Base-by-base conservation (phyloP, 768 basidiomycete genomes). In the Macrolepiota fuliginosa region DNA sequence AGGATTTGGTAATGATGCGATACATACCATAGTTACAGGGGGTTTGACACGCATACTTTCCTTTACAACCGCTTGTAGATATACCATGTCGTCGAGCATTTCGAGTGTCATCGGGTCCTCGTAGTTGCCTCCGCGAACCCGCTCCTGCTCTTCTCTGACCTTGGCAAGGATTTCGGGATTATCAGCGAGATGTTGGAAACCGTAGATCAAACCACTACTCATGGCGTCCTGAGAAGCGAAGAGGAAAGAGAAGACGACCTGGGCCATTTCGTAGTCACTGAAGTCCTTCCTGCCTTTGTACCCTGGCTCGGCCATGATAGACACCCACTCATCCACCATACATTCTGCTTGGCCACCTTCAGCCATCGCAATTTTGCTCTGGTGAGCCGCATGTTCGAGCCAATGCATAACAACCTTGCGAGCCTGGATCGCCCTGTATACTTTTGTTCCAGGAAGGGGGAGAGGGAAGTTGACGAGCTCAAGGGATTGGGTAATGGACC, bases 401-500 rank as follows among this genome's bases (percentile, higher is more conserved):
- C 89, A 91, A 65, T 83, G 78, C 77, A 94, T 83, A 17, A 94
- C 92, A 49, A 81, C 78, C 72, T 96, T 97, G 71, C 96, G 88
- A 1, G 94, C 90, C 73, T 95, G 88, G 65, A 94, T 89, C 2
- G 96, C 97, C 66, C 87, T 91, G 76, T 91, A 98, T 58, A 98
- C 87, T 72, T 98, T 98, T 40, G 97, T 98, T 29, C 97, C 97
- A 19, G 97, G 97, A 39, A 97, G 69, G 15, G 96, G 88, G 63
- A 98, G 76, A 15, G 97, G 97, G 80, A 99, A 98, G 80, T 99
- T 99, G 80, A 99, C 97, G 58, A 99, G 90, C 72, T 99, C 94
- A 45, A 99, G 89, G 2, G 97, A 93, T 67, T 86, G 79, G 6
- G 97, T 98, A 75, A 99, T 97, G 62, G 82, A 81, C 96, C 96